Conservation (phyloP, 257 asterid species). For the Voacanga thouarsii region DNA sequence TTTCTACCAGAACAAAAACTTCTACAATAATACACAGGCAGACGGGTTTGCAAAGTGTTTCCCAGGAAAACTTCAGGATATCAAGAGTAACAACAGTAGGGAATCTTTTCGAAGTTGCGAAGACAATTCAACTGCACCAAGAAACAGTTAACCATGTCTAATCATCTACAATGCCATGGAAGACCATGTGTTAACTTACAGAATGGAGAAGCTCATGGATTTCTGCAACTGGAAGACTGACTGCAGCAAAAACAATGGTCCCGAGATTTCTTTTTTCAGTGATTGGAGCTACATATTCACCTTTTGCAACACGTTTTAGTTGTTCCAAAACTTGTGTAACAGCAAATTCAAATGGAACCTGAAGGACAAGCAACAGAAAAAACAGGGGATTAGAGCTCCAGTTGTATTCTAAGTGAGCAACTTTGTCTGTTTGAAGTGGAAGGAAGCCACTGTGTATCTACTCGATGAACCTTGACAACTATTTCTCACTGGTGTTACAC, state of each 20-base stretch:
- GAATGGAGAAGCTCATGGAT: constrained; percentile 44
- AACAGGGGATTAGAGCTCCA: not conserved
- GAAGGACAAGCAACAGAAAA: constrained; percentile 16
- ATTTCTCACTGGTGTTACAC: not conserved
- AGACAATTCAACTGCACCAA: not conserved
- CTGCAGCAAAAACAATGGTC: constrained; percentile 71
- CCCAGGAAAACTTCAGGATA: not conserved
- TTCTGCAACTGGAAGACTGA: constrained; percentile 68
- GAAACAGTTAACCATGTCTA: not conserved
- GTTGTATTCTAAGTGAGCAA: not conserved
- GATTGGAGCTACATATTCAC: constrained; percentile 64
- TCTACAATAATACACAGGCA: not conserved
- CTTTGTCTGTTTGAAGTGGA: not conserved
- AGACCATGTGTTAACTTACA: constrained; percentile 40
- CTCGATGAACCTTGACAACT: not conserved
- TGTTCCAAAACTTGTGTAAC: constrained; percentile 63
- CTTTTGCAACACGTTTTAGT: constrained; percentile 68
- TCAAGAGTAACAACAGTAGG: not conserved
- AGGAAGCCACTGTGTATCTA: not conserved
- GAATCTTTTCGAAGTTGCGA: not conserved
- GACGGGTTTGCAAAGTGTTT: not conserved
- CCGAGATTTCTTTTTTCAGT: constrained; percentile 64
- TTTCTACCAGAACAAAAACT: not conserved
- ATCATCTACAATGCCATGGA: not conserved
- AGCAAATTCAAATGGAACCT: constrained; percentile 75